Base-by-base conservation (phyloP, 2,329 filamentous ascomycete genomes). In the Aspergillus tanneri region DNA sequence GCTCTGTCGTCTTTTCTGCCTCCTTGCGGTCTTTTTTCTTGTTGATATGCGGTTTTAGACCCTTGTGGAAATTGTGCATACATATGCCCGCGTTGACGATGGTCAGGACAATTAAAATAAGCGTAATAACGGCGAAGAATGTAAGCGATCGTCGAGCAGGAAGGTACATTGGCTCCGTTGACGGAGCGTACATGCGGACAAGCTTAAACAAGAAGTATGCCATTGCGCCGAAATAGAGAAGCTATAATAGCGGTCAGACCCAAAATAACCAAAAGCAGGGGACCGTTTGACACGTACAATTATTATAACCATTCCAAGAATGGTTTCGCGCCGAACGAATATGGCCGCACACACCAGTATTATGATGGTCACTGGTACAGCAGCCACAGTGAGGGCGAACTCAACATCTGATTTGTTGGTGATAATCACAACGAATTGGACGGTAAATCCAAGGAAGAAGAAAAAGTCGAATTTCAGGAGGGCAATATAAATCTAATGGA, bases 401-500 rank as follows among this genome's bases (percentile, higher is more conserved):
- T 99, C 93, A 61, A 83, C 76, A 53, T 86, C 81, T 39, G 80
- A 79, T 21, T 77, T 78, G 55, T 81, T 80, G 36, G 82, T 85
- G 50, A 99, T 90, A 50, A 97, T 87, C 60, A 99, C 92, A 45
- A 97, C 81, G 71, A 99, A 99, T 67, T 99, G 93, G 38, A 99
- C 89, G 5, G 93, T 97, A 71, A 99, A 99, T 46, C 92, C 93
- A 42, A 99, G 83, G 79, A 99, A 99, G 78, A 99, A 97, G 83
- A 99, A 99, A 73, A 99, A 97, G 74, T 99, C 93, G 70, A 99
- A 99, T 72, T 99, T 99, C 57, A 99, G 81, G 9, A 99, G 81
- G 28, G 93, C 90, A 64, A 99, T 96, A 72, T 96, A 99, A 69
- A 99, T 91, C 91, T 96, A 54, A 4, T 22, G 0, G 51, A 64